These are phyloP conservation scores for Solanum pinnatisectum DNA, from an alignment of 257 asterid genomes.

Conservation along the genomic window DNA sequence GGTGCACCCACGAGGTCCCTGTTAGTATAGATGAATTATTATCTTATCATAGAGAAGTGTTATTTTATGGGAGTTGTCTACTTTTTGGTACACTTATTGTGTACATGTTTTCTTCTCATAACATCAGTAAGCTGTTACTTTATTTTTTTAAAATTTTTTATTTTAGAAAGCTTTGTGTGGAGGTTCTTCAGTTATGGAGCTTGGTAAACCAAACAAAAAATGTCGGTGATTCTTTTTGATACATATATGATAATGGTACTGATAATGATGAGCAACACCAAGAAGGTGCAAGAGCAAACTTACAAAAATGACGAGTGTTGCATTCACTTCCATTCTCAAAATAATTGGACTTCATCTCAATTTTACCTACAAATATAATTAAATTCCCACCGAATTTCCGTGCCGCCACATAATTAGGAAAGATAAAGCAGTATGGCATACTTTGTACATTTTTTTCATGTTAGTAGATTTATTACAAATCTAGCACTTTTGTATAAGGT, in stretches of 20 bases:
- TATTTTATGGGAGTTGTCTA: not conserved
- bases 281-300: not conserved
- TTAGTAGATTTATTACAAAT: not conserved
- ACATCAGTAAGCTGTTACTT: not conserved
- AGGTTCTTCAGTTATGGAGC: not conserved
- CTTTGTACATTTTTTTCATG: not conserved
- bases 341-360: not conserved
- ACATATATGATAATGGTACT: not conserved
- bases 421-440: not conserved
- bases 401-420: not conserved
- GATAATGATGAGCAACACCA: not conserved
- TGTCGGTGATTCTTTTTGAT: not conserved
- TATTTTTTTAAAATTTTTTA: not conserved
- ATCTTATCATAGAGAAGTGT: not conserved
- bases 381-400: not conserved
- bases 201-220: not conserved
- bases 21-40: not conserved
- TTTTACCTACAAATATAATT: not conserved
- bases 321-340: not conserved
- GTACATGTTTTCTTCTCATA: not conserved
- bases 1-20: not conserved
- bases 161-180: not conserved
- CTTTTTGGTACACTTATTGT: not conserved
- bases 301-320: not conserved
- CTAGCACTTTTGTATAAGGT: not conserved